Evolutionary conservation across 257 asterid genomes (phyloP), one percentile per base, ranked within the genome.

Genomic region (Plantago major): DNA sequence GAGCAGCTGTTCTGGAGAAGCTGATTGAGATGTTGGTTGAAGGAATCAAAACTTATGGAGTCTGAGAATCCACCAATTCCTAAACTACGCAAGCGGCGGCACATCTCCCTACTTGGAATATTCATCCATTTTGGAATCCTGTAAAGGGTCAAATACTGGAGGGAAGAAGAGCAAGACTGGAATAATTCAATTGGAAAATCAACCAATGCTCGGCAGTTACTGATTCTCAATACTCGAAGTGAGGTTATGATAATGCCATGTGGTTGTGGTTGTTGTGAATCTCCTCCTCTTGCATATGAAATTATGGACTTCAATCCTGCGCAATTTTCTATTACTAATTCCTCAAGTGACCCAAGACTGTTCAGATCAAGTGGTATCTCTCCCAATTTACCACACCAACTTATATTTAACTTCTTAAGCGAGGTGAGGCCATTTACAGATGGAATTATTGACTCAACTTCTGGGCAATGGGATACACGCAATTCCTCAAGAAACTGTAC

Each of bases 321-420:
- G 49, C 74, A 75, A 5, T 1, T 0, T 0, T 0, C 0, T 4
- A 75, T 13, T 0, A 0, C 0, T 19, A 71, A 46, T 7, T 0
- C 30, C 61, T 46, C 48, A 5, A 71, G 70, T 9, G 66, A 37
- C 5, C 17, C 58, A 28, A 58, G 45, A 7, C 13, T n/a, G 33
- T 38, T 26, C 3, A 70, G 46, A 28, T 45, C 65, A 0, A 50
- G 18, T 1, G 79, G 60, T 22, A 74, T 43, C 44, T 65, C 67
- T 9, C 11, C 4, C 9, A 69, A 17, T 12, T 57, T 38, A 1
- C 9, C 10, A 52, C 65, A 67, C 0, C 40, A 33, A 33, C 3
- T 3, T 9, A 67, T 58, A 1, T 6, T 1, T 43, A 57, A 58
- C 5, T 0, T 0, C 19, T 38, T 47, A 15, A 69, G 69, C 18